Percentiles rank a stretch among this genome's conserved stretches.
These are phyloP conservation scores for Chrysanthemum seticuspe DNA, from an alignment of 129 eudicot species.

Conservation along the genomic window DNA sequence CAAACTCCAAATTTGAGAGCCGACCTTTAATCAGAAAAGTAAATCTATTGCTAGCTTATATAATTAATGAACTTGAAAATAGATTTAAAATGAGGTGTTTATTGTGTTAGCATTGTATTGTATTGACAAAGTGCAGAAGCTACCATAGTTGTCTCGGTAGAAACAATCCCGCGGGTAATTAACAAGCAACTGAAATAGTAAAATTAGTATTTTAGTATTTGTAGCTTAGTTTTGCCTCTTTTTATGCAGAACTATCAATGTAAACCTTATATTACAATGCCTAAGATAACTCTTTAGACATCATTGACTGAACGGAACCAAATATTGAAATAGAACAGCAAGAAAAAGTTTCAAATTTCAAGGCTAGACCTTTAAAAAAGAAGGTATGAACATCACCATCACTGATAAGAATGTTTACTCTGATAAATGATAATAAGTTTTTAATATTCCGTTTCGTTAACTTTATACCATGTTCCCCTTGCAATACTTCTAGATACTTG, in stretches of 20 bases:
- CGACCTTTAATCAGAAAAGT: conserved; percentile 71
- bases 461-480: neutral
- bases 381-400: conserved; percentile 34
- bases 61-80: neutral
- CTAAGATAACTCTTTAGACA: too few relatives aligned
- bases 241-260: too few relatives aligned
- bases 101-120: neutral
- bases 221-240: too few relatives aligned
- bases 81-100: neutral
- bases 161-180: conserved; percentile 21
- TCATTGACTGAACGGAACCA: conserved; percentile 28
- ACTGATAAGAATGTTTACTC: neutral
- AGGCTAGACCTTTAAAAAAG: conserved; percentile 30
- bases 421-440: neutral
- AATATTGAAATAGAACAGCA: conserved; percentile 54
- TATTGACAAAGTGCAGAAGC: conserved; percentile 49
- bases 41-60: conserved; percentile 6
- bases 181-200: too few relatives aligned
- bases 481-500: too few relatives aligned
- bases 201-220: too few relatives aligned
- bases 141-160: conserved; percentile 52
- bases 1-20: conserved; percentile 36
- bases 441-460: neutral
- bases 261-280: too few relatives aligned
- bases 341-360: conserved; percentile 66